Base-by-base conservation (phyloP, 1,139 yeast genomes). In the Sugiyamaella neomexicana region DNA sequence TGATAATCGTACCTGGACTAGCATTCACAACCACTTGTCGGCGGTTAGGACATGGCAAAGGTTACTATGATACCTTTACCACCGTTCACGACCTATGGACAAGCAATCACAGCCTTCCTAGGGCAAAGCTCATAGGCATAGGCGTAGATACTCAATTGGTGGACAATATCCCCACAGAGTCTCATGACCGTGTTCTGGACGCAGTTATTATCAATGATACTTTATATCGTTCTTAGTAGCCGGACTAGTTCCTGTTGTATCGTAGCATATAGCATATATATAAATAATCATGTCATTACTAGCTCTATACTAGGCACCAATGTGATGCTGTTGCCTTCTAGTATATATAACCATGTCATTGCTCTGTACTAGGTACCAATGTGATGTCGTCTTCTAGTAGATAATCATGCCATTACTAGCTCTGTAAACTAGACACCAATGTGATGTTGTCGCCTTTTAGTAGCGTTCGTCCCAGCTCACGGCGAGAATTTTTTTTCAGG, bases 381-480 rank as follows among this genome's bases (percentile, higher is more conserved):
- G n/a, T n/a, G n/a, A n/a, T n/a, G n/a, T n/a, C n/a, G n/a, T n/a
- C n/a, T n/a, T n/a, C n/a, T n/a, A n/a, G n/a, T n/a, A n/a, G 2
- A 36, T 39, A 50, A 47, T 44, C 32, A 17, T 23, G 29, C 17
- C 38, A 12, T 48, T 34, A 15, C 23, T 46, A 56, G 36, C 50
- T 71, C 46, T 79, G 84, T 58, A 78, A 68, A 60, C 81, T 77
- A 10, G 91, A 80, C 27, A 93, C 86, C 60, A 91, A 75, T 15
- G 97, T 86, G 53, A 95, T 89, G 68, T 89, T 95, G 68, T 95
- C 99, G 2, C 99, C 99, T 70, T 93, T 93, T 56, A 95, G 75
- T 61, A 95, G 71, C 34, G 93, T 81, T 55, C 88, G 65, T 17
- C 78, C 76, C 53, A 71, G 16, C 7, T 66, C 63, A 13, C 78